phyloP scores from a whole-genome alignment of 495 filamentous ascomycete genomes.

The Apodospora peruviana region DNA sequence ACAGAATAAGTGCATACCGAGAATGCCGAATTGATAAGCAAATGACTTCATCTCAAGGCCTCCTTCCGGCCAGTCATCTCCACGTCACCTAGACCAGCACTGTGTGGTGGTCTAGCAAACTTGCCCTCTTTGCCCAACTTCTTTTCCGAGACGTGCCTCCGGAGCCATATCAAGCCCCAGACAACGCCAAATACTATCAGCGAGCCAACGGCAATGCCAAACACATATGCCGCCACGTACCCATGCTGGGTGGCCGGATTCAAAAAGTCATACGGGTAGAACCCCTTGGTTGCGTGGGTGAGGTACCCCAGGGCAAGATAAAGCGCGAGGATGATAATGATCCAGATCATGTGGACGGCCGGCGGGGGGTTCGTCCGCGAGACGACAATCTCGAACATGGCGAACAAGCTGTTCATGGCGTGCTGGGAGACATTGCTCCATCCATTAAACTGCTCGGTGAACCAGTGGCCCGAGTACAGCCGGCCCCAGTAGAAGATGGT shows the following conservation, averaged over 20 bases:
- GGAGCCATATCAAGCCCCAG: slow-evolving; percentile 38
- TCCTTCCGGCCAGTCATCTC: background rate
- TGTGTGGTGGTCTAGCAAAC: too few species aligned
- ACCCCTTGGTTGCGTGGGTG: slow-evolving; percentile 59
- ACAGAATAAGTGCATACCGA: too few species aligned
- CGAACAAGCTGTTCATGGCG: slow-evolving; percentile 64
- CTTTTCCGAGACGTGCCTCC: slow-evolving; percentile 47
- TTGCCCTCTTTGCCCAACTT: slow-evolving; percentile 43
- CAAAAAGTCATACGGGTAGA: slow-evolving; percentile 73
- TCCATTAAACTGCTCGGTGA: slow-evolving; percentile 39
- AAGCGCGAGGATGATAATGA: slow-evolving; percentile 57
- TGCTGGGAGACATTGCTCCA: slow-evolving; percentile 78
- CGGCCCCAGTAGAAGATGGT: slow-evolving; percentile 58
- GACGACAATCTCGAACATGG: slow-evolving; percentile 65
- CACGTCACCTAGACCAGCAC: too few species aligned
- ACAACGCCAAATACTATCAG: slow-evolving; percentile 57
- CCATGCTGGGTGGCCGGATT: slow-evolving; percentile 44
- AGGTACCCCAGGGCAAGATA: slow-evolving; percentile 74
- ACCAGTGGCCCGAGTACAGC: slow-evolving; percentile 50
- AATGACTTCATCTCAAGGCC: background rate
- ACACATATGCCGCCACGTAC: slow-evolving; percentile 49
- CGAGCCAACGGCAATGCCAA: slow-evolving; percentile 60
- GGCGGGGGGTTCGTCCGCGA: slow-evolving; percentile 55
- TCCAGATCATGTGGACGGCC: slow-evolving; percentile 49
- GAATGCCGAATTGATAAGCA: too few species aligned